Evolutionary conservation across 805 yeast genomes (phyloP), one percentile per base, ranked within the genome.

Genomic region (Wickerhamiella occidentalis): DNA sequence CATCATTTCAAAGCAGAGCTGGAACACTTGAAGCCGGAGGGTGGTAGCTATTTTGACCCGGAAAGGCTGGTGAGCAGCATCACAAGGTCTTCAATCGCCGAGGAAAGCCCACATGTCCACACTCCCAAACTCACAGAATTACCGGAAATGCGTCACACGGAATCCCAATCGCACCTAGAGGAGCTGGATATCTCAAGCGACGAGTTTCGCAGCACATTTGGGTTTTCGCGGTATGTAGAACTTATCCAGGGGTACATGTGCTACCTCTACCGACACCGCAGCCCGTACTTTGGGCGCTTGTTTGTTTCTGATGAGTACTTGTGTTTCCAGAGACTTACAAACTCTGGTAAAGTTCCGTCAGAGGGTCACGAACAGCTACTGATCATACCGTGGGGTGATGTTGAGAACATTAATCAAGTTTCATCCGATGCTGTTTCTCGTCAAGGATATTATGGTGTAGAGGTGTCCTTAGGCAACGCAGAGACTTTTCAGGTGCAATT

Each of bases 211-310:
- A 61, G 67, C 1, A 81, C 79, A 56, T 90, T 90, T 56, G 76
- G 87, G 0, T 66, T 88, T 9, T 70, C 74, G 4, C 71, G 69
- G 0, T 59, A 67, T 1, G 78, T 77, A 36, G 61, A 59, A 3
- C 66, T 88, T 42, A 63, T 80, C 0, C 78, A 94, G 0, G 72
- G 85, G 1, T 90, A 85, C 59, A 23, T 50, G 30, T 52, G 57
- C 29, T 38, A 38, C 9, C 21, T 58, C 11, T 23, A 86, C 15
- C 80, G 77, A 54, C 74, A 83, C 55, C 75, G 82, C 11, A 66
- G 85, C 17, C 95, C 95, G 1, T 68, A 79, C 1, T 87, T 85
- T 64, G 97, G 97, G 1, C 84, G 85, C 57, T 59, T 88, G 1
- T 86, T 86, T 61, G 57, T 90, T 11, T 85, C 94, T 0, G 68